Evolutionary conservation across 495 filamentous ascomycete species (phyloP), one percentile per base, ranked within the genome.

Genomic region (Lichenothelia convexa): DNA sequence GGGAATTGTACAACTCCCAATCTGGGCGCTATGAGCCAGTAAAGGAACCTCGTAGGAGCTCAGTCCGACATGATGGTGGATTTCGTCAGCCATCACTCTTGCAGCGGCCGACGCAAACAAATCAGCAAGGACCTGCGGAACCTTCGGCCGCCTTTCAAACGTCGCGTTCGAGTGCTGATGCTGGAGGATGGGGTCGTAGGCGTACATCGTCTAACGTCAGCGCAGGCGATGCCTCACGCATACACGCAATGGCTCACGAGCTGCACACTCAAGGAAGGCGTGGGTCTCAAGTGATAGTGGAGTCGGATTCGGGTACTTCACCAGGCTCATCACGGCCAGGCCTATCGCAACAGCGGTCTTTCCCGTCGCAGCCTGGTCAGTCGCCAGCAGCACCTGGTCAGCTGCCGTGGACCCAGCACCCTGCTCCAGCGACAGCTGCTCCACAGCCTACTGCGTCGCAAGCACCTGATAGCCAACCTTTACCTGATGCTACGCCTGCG

Each of bases 201-300:
- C 75, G 91, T 31, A 77, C 78, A 34, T 94, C 87, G n/a, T 93
- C 87, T 1, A 93, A 85, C 49, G 79, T 93, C 20, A 94, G 87
- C 51, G 87, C 85, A 21, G 83, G 82, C 39, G 94, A 85, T 55
- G 80, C 78, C 30, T 68, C 65, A 32, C 70, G 70, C 48, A 67
- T 65, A 36, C 63, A 70, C 40, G 62, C 70, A 15, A 64, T 63
- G 56, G 76, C 71, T 13, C 9, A 29, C 24, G 24, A 29, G 2
- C 9, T 13, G 9, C 24, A 29, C 9, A 9, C 2, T 29, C 24
- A 29, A 13, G 9, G 9, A 9, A 9, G 24, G 9, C 24, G 24
- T 13, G 24, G 2, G 9, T 29, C 24, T 9, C 24, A 29, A 29
- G 1, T 13, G 1, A 11, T 29, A 9, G 15, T 11, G 24, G 24